Evolutionary conservation across 164 flowering plant genomes (phyloP).

Genomic region (Vitis rotundifolia): DNA sequence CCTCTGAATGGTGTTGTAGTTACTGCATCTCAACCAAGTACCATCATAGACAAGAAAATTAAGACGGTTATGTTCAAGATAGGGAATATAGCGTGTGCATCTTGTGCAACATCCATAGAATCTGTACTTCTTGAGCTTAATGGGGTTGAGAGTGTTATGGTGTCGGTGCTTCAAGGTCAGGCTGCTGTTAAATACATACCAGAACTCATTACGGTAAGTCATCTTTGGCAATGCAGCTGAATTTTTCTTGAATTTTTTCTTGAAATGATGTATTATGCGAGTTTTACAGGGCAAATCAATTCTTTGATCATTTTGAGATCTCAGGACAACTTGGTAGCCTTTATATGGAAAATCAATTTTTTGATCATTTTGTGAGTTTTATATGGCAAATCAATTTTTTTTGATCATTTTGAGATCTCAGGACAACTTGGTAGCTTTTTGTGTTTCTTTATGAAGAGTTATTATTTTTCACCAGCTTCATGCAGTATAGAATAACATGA

Average conservation of each 20-base stretch:
- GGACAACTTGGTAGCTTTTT: not conserved
- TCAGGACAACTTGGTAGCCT: not conserved
- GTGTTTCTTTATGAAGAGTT: not conserved
- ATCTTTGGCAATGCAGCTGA: not conserved
- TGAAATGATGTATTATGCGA: not conserved
- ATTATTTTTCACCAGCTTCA: too few relatives aligned
- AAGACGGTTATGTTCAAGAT: conserved; percentile 53
- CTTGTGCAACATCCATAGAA: conserved; percentile 74
- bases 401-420: not conserved
- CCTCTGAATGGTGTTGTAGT: conserved; percentile 33
- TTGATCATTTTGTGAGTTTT: not conserved
- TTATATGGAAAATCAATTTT: not conserved
- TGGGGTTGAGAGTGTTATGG: conserved; percentile 57
- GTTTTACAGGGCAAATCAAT: not conserved
- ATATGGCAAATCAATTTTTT: not conserved
- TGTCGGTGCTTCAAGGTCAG: conserved; percentile 81
- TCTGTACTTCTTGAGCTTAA: conserved; percentile 49
- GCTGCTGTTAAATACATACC: conserved; percentile 64
- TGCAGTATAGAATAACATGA: too few relatives aligned
- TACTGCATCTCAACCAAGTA: conserved; percentile 18
- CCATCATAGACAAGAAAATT: conserved; percentile 23
- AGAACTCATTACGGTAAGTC: conserved; percentile 57
- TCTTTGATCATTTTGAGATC: not conserved
- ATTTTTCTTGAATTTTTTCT: not conserved
- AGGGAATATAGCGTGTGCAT: conserved; percentile 61